Percentiles rank a stretch among this genome's conserved stretches.
phyloP scores from a whole-genome alignment of 129 eudicot genomes.

The Scalesia atractyloides region DNA sequence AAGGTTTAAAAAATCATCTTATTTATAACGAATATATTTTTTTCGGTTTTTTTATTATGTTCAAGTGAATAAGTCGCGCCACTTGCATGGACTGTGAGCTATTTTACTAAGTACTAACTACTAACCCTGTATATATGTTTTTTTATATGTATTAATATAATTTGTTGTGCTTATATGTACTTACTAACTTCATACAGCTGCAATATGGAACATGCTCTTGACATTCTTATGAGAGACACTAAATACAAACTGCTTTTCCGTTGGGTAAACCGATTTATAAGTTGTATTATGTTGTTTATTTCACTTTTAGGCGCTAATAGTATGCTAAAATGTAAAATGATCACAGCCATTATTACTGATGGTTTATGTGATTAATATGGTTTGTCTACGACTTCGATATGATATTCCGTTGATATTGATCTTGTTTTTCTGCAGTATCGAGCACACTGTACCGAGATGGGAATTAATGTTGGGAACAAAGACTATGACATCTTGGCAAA shows the following conservation, averaged over 20 bases:
- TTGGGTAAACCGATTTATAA: slow-evolving; percentile 49
- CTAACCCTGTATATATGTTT: too few relatives aligned
- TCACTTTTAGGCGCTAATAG: too few relatives aligned
- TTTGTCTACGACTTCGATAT: neutral
- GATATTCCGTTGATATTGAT: neutral
- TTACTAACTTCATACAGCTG: slow-evolving; percentile 41
- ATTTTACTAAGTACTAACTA: too few relatives aligned
- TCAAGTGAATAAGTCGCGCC: too few relatives aligned
- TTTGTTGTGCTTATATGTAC: neutral
- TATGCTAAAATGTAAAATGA: too few relatives aligned
- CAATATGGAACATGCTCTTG: slow-evolving; percentile 56
- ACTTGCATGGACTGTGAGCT: too few relatives aligned
- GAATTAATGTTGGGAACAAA: slow-evolving; percentile 47
- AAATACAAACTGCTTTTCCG: slow-evolving; percentile 49
- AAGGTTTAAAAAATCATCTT: too few relatives aligned
- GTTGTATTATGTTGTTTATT: neutral
- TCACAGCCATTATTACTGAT: too few relatives aligned
- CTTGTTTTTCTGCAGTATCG: slow-evolving; percentile 50
- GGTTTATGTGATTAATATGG: neutral
- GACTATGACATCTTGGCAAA: slow-evolving; percentile 47
- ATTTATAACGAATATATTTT: too few relatives aligned
- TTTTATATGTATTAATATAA: too few relatives aligned
- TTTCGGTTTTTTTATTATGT: too few relatives aligned
- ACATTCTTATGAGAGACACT: slow-evolving; percentile 51
- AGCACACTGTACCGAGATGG: slow-evolving; percentile 48